These are phyloP conservation scores for Boletus semigastroideus DNA, from an alignment of 1,284 basidiomycete genomes.

Conservation along the genomic window DNA sequence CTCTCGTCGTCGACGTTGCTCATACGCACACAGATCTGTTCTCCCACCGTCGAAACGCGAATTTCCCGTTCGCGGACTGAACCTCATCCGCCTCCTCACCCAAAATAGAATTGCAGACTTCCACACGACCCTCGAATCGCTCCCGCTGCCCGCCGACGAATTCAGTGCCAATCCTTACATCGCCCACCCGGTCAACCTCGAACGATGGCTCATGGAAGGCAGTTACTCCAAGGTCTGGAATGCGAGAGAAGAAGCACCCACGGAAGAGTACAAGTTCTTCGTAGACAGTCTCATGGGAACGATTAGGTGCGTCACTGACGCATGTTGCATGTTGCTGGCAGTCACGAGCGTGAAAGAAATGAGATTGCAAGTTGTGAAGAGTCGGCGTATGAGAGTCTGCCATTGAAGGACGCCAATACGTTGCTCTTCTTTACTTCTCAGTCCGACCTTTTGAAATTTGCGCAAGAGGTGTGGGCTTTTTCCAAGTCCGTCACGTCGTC, in stretches of 20 bases:
- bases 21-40: conserved; percentile 46
- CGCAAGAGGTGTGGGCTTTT: conserved; percentile 59
- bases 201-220: conserved; percentile 99
- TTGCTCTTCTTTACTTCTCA: conserved; percentile 84
- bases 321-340: not conserved
- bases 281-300: conserved; percentile 92
- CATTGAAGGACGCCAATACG: conserved; percentile 85
- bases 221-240: conserved; percentile 98
- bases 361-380: conserved; percentile 95
- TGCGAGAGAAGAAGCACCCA: conserved; percentile 84
- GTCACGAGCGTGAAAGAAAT: conserved; percentile 51
- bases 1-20: not conserved
- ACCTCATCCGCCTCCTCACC: conserved; percentile 91
- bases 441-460: conserved; percentile 76
- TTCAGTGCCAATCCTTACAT: conserved; percentile 79
- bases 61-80: conserved; percentile 87
- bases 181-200: conserved; percentile 85
- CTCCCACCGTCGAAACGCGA: conserved; percentile 85
- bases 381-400: conserved; percentile 84
- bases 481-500: not conserved
- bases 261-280: conserved; percentile 89
- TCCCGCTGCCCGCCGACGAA: conserved; percentile 73
- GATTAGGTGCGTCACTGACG: conserved; percentile 57
- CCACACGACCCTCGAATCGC: conserved; percentile 98
- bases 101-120: conserved; percentile 98